Evolutionary conservation across 2,329 filamentous ascomycete genomes (phyloP), one percentile per base, ranked within the genome.

Genomic region (Bisporella sp.): DNA sequence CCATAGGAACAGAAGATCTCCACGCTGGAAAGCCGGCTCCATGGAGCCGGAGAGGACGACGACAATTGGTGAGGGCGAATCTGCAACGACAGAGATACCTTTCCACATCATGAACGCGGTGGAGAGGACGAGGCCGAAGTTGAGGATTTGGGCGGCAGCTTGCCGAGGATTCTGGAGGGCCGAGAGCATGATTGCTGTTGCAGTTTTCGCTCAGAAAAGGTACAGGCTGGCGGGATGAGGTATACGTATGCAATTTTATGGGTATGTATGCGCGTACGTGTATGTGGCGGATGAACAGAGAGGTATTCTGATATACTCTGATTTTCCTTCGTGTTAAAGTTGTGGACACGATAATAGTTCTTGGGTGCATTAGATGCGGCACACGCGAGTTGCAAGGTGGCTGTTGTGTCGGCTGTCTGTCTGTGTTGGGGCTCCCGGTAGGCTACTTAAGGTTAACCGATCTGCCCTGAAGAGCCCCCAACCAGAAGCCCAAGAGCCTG

Each of bases 91-190:
- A 4, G 79, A 83, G 45, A 89, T 73, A 0, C 81, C 82, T 68
- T 88, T 88, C 85, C 78, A 81, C 62, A 87, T 65, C 84, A 87
- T 87, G 65, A 87, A 87, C 1, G 84, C 84, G 7, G 83, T 87
- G 5, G 79, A 82, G 48, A 88, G 79, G 45, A 88, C 84, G 52
- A 89, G 77, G 33, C 79, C 84, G 64, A 88, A 88, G 66, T 87
- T 87, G 59, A 88, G 77, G 52, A 84, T 64, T 69, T 87, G 84
- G 11, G 79, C 73, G 54, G 83, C 75, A 29, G 84, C 74, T 64
- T 86, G 82, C 56, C 84, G 81, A 44, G 81, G 78, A 63, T 82
- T 82, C 56, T 73, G 68, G 54, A 87, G 70, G 50, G 71, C 68
- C 56, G 75, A 73, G 53, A 84, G 66, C 79, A 83, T 82, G 42